A percentile compares a stretch with the other conserved stretches of the same genome.
phyloP scores from a whole-genome alignment of 495 filamentous ascomycete genomes.

The Neurospora hispaniola region DNA sequence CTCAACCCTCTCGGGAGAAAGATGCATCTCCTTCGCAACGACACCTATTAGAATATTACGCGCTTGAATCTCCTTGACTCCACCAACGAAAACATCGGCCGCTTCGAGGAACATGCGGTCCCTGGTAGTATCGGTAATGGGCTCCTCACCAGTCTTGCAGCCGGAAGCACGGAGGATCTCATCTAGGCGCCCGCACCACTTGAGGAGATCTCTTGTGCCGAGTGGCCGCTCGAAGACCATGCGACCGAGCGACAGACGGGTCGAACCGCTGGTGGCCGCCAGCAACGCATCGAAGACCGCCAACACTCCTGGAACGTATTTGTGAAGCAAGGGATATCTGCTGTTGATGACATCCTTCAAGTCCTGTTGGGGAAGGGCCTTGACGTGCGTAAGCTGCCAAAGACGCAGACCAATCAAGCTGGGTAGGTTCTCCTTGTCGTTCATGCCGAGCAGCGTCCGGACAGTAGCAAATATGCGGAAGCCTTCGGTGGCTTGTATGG shows the following conservation, averaged over 20 bases:
- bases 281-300: slow-evolving; percentile 62
- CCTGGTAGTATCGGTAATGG: slow-evolving; percentile 57
- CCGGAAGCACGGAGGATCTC: slow-evolving; percentile 45
- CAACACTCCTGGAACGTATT: slow-evolving; percentile 60
- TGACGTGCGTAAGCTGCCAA: slow-evolving; percentile 65
- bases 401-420: slow-evolving; percentile 64
- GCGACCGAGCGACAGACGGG: slow-evolving; percentile 44
- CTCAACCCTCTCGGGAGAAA: slow-evolving; percentile 66
- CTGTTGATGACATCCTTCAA: slow-evolving; percentile 59
- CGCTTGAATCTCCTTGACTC: slow-evolving; percentile 55
- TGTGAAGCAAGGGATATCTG: slow-evolving; percentile 57
- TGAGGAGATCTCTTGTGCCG: slow-evolving; percentile 75
- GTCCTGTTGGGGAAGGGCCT: slow-evolving; percentile 57
- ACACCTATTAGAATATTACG: slow-evolving; percentile 48
- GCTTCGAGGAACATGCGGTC: slow-evolving; percentile 88
- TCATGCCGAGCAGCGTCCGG: slow-evolving; percentile 60
- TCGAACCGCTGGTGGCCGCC: slow-evolving; percentile 36
- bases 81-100: slow-evolving; percentile 77
- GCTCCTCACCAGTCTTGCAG: slow-evolving; percentile 60
- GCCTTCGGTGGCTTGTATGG: slow-evolving; percentile 65
- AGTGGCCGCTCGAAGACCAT: slow-evolving; percentile 46
- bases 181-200: slow-evolving; percentile 73
- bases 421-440: slow-evolving; percentile 53
- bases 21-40: slow-evolving; percentile 75
- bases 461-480: slow-evolving; percentile 90